Conservation (phyloP, 1,284 basidiomycete species). For the Papiliotrema nemorosa region DNA sequence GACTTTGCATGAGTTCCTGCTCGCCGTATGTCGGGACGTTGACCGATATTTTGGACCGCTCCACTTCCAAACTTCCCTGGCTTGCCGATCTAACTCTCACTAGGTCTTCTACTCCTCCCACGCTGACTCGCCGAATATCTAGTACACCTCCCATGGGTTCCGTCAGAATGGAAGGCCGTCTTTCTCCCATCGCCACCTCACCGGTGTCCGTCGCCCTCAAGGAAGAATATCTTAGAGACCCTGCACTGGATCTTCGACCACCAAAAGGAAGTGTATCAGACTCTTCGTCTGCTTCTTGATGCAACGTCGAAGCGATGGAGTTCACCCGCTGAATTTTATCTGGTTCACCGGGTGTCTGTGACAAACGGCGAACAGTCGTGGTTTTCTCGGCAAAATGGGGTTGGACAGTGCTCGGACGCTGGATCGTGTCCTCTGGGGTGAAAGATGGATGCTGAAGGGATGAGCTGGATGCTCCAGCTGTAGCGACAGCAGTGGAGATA, state of each 20-base stretch:
- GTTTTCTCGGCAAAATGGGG: slow-evolving; percentile 19
- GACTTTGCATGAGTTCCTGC: not conserved
- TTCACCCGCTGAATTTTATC: slow-evolving; percentile 22
- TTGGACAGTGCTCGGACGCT: slow-evolving; percentile 4
- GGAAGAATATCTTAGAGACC: not conserved
- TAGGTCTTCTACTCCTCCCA: slow-evolving; percentile 14
- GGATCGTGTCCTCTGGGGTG: not conserved
- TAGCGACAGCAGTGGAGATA: not conserved
- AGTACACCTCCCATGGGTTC: slow-evolving; percentile 4
- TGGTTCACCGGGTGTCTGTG: slow-evolving; percentile 10
- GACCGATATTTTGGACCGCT: not conserved
- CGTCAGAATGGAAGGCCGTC: slow-evolving; percentile 6
- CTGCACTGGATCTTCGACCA: not conserved
- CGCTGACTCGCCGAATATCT: slow-evolving; percentile 12
- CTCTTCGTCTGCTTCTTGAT: slow-evolving; percentile 3
- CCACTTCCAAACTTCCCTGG: not conserved
- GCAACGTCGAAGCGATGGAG: slow-evolving; percentile 19
- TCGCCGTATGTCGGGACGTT: not conserved
- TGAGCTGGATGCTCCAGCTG: not conserved
- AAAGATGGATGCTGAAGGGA: not conserved
- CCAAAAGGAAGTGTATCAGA: slow-evolving; percentile 7
- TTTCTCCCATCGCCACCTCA: not conserved
- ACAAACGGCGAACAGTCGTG: slow-evolving; percentile 18
- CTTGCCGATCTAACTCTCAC: not conserved
- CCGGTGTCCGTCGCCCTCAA: slow-evolving; percentile 8